These are phyloP conservation scores for Wickerhamiella dianesei DNA, from an alignment of 805 yeast genomes.

Conservation along the genomic window DNA sequence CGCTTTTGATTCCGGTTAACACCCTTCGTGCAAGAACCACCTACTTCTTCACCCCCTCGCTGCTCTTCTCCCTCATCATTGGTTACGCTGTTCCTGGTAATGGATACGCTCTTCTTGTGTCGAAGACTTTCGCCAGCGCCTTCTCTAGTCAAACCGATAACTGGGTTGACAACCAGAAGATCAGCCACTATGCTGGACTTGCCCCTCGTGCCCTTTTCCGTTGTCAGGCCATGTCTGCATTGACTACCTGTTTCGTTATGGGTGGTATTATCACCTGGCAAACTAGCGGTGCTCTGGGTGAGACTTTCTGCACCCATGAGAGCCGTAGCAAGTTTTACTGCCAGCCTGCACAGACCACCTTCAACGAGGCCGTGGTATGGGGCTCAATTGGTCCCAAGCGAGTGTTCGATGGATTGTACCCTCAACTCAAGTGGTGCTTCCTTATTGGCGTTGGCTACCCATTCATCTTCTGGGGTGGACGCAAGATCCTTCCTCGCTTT, in stretches of 20 bases:
- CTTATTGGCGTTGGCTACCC: constrained; percentile 33
- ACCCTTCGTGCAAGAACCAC: constrained; percentile 46
- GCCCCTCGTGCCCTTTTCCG: constrained; percentile 15
- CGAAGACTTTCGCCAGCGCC: constrained; percentile 41
- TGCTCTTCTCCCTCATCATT: constrained; percentile 43
- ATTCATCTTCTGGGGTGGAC: constrained; percentile 11
- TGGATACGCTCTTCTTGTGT: constrained; percentile 38
- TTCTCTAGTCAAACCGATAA: constrained; percentile 52
- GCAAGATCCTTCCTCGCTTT: constrained; percentile 6
- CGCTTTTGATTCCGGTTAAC: constrained; percentile 50
- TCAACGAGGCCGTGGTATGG: constrained; percentile 41
- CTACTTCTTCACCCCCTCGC: constrained; percentile 37
- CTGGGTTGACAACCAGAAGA: constrained; percentile 42
- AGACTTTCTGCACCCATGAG: constrained; percentile 26
- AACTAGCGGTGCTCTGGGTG: constrained; percentile 10
- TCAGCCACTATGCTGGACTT: constrained; percentile 37
- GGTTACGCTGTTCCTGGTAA: constrained; percentile 48
- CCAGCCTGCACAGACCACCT: constrained; percentile 31
- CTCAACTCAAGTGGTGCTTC: constrained; percentile 49
- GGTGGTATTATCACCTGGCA: constrained; percentile 15
- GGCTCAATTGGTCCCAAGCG: constrained; percentile 30
- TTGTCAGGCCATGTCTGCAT: constrained; percentile 11
- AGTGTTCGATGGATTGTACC: constrained; percentile 38
- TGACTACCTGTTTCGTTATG: constrained; percentile 12
- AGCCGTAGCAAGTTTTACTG: constrained; percentile 33